phyloP scores from a whole-genome alignment of 164 flowering plant genomes.

The Stephania japonica region DNA sequence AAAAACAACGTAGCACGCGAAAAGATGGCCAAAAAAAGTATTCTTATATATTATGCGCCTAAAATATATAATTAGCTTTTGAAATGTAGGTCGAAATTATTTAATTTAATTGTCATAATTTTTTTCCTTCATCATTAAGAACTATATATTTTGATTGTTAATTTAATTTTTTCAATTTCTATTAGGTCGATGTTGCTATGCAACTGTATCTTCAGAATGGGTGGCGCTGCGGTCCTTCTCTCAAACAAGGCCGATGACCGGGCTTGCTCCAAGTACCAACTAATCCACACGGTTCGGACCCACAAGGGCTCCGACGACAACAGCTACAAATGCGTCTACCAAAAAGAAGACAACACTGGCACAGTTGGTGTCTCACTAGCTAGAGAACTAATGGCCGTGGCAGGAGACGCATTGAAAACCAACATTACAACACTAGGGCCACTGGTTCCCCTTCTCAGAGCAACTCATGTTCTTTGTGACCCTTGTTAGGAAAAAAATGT shows the following conservation, averaged over 20 bases:
- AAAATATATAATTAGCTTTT: too few species aligned
- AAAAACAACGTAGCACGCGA: too few species aligned
- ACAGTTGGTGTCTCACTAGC: constrained; percentile 65
- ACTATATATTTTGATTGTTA: too few species aligned
- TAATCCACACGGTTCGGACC: constrained; percentile 70
- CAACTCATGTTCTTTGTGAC: constrained; percentile 66
- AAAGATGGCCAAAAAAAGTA: too few species aligned
- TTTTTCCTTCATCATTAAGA: too few species aligned
- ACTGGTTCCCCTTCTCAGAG: constrained; percentile 56
- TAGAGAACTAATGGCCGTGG: constrained; percentile 77
- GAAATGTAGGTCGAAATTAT: too few species aligned
- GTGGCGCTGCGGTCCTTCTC: constrained; percentile 77
- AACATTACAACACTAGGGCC: constrained; percentile 85
- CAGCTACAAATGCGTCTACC: constrained; percentile 70
- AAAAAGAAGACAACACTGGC: constrained; percentile 62
- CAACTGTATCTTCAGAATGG: constrained; percentile 90
- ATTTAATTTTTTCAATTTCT: too few species aligned
- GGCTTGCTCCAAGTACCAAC: constrained; percentile 53
- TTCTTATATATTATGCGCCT: too few species aligned
- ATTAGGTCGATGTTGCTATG: constrained; percentile 60
- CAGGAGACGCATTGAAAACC: constrained; percentile 76
- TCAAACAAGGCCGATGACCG: constrained; percentile 55
- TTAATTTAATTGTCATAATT: too few species aligned
- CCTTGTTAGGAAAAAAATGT: constrained; percentile 39
- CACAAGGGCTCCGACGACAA: constrained; percentile 69